Evolutionary conservation across 192 early-diverging fungal genomes (phyloP), one percentile per base, ranked within the genome.

Genomic region (Coemansia sp.): DNA sequence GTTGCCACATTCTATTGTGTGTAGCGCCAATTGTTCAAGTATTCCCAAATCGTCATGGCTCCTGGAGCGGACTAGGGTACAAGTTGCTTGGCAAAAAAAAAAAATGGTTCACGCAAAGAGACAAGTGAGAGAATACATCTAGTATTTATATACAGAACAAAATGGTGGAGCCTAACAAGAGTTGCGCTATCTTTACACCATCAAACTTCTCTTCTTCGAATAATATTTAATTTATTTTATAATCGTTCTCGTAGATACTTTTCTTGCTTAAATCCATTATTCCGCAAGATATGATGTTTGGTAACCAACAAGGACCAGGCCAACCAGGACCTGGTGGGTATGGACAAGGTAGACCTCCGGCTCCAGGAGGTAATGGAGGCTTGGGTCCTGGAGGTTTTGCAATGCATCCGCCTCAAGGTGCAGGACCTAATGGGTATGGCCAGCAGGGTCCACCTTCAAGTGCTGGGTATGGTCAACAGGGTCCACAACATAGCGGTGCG

Each of bases 241-340:
- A 60, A 42, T n/a, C n/a, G 42, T 5, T 22, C 10, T 14, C 3
- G 8, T 60, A 5, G 21, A 46, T 2, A 46, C 8, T 4, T 17
- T 46, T 46, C 17, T 46, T 46, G 11, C 39, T 17, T 46, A 14
- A 54, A 6, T 3, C 8, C 22, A 23, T 32, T n/a, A 31, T 6
- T 17, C 17, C 8, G 0, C 22, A 21, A 55, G 24, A 22, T 30
- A 70, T 70, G 67, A 33, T 39, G 42, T 70, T 61, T 23, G 67
- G 67, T 25, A 62, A 57, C 31, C 67, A 60, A 42, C 67, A 70
- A 63, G 67, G 60, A 53, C 10, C 42, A 11, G 63, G 63, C 23
- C 57, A 21, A 22, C 66, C 57, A 22, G 66, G 59, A 7, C 42
- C 33, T 46, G 14, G 61, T 30, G 61, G 30, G 21, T 51, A 53